Percentiles rank a stretch among this genome's conserved stretches.
Evolutionary conservation across 352 stramenopile genomes (phyloP).

Genomic region (Peronosclerospora sorghi): DNA sequence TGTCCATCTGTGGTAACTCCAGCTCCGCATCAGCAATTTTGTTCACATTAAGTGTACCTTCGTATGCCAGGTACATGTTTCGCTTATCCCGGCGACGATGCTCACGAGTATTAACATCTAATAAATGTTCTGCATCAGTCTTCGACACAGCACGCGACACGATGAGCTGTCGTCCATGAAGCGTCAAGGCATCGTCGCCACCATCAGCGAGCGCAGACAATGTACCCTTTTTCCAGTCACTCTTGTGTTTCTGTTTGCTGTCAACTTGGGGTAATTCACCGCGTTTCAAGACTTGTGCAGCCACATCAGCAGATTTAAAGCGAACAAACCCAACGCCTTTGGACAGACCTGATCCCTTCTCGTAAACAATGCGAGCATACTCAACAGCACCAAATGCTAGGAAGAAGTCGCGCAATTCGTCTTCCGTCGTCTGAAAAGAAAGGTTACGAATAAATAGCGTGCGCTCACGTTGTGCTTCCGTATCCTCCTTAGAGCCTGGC

Average conservation of each 20-base stretch:
- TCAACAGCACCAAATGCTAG: slow-evolving; percentile 60
- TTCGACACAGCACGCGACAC: slow-evolving; percentile 66
- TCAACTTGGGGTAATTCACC: slow-evolving; percentile 30
- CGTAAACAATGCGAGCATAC: slow-evolving; percentile 72
- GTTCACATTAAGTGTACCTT: slow-evolving; percentile 90
- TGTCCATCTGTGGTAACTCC: slow-evolving; percentile 84
- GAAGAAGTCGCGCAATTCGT: slow-evolving; percentile 62
- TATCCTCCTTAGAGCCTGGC: slow-evolving; percentile 50
- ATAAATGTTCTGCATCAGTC: slow-evolving; percentile 49
- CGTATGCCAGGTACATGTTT: slow-evolving; percentile 93
- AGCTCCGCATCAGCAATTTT: slow-evolving; percentile 83
- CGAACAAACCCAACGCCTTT: slow-evolving; percentile 81
- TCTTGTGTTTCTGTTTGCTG: slow-evolving; percentile 43
- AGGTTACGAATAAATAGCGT: slow-evolving; percentile 81
- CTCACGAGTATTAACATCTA: slow-evolving; percentile 46
- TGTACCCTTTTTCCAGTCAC: slow-evolving; percentile 42
- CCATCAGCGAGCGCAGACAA: slow-evolving; percentile 58
- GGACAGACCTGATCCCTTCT: slow-evolving; percentile 67
- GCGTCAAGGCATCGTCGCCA: slow-evolving; percentile 44
- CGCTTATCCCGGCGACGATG: slow-evolving; percentile 86
- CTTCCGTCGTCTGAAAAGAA: slow-evolving; percentile 75
- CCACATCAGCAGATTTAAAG: slow-evolving; percentile 47
- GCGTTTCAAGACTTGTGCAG: slow-evolving; percentile 43
- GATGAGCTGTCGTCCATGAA: slow-evolving; percentile 67
- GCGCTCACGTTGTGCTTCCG: slow-evolving; percentile 64